Base-by-base conservation (phyloP, 2,329 filamentous ascomycete species). In the Neonectria hederae region DNA sequence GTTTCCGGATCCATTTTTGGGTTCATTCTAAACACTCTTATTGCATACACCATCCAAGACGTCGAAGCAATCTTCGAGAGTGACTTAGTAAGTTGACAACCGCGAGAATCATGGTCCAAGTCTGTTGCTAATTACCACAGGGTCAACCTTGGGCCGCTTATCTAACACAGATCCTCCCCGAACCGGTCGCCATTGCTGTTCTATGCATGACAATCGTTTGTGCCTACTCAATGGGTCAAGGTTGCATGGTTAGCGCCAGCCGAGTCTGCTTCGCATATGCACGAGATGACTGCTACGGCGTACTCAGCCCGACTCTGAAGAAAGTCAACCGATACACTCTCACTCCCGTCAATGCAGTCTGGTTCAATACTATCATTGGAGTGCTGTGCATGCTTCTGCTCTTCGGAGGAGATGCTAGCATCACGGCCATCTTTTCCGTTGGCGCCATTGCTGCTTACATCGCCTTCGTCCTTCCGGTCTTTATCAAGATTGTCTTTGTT, bases 181-280 rank as follows among this genome's bases (percentile, higher is more conserved):
- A 65, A 28, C 51, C 55, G 1, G 54, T 51, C 13, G 62, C 62
- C 17, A 55, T 62, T 1, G 62, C 62, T 17, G 62, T 65, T 7
- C 42, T 65, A 19, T 51, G 40, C 2, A 65, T 65, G 62, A 65
- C 62, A 17, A 65, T 65, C 22, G 9, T 65, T 0, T 65, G 62
- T 3, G 62, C 62, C 28, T 65, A 57, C n/a, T 58, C 53, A 0
- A 65, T 65, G 62, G 62, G 62, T 1, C 62, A 65, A 17, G 62
- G 62, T 7, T 65, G 62, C 26, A 65, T 65, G 62, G 28, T 65
- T 5, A 54, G 53, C 26, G 62, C 62, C 1, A 65, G 62, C 42
- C 58, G 62, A 54, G 62, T 65, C 26, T 65, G 62, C 24, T 65
- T 65, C 21, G 62, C 63, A 28, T 63, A 66, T n/a, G 55, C 59